Evolutionary conservation across 192 early-diverging fungal species (phyloP).

Genomic region (Podila epigama): DNA sequence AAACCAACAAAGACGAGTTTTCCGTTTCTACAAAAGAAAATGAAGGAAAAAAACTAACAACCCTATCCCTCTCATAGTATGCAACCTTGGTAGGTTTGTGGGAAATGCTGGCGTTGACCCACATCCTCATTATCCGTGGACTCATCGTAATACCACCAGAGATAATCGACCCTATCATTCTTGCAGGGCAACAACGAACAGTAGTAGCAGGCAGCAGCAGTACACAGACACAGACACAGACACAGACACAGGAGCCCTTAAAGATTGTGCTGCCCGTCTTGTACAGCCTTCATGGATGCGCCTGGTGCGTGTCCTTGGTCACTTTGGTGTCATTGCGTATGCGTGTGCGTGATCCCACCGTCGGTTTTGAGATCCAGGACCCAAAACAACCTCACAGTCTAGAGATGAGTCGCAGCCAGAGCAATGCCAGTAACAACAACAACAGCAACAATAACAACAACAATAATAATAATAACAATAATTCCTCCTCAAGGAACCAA

Average conservation of each 20-base stretch:
- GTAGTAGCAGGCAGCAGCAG: too few relatives aligned
- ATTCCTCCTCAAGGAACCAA: constrained; percentile 10
- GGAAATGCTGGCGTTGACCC: constrained; percentile 28
- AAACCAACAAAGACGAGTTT: too few relatives aligned
- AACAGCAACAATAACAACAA: not conserved
- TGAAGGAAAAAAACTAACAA: not conserved
- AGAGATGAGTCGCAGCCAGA: constrained; percentile 2
- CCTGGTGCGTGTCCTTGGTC: constrained; percentile 14
- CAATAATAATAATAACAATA: too few relatives aligned
- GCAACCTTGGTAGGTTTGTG: constrained; percentile 26
- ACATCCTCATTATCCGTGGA: constrained; percentile 26
- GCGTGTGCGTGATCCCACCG: not conserved
- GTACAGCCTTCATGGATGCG: constrained; percentile 8
- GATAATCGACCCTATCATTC: not conserved
- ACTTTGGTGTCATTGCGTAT: constrained; percentile 9
- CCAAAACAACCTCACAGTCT: constrained; percentile 16
- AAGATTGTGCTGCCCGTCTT: constrained; percentile 11
- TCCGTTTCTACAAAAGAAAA: not conserved
- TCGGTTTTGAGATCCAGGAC: constrained; percentile 14
- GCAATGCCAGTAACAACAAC: not conserved
- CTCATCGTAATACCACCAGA: constrained; percentile 3
- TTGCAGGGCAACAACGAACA: constrained; percentile 32
- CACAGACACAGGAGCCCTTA: constrained; percentile 2
- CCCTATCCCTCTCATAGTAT: constrained; percentile 18
- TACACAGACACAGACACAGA: too few relatives aligned